A percentile compares a stretch with the other conserved stretches of the same genome.
Evolutionary conservation across 164 flowering plant species (phyloP).

Genomic region (Liquidambar formosana): DNA sequence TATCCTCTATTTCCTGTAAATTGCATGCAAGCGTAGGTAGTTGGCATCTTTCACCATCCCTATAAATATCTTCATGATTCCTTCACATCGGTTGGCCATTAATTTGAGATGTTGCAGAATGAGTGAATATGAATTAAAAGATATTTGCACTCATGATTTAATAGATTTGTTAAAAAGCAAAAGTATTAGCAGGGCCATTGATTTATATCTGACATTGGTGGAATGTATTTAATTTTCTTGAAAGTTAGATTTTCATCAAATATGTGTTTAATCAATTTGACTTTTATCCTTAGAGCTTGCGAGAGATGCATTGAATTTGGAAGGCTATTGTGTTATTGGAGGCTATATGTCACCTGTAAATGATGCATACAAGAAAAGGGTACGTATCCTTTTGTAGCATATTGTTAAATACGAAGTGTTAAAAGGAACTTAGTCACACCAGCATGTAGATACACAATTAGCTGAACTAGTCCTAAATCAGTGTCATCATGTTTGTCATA

Average conservation of each 20-base stretch:
- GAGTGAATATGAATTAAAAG: neutral
- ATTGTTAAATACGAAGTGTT: too few relatives aligned
- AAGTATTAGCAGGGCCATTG: neutral
- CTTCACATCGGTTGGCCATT: neutral
- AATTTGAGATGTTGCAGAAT: neutral
- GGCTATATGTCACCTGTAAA: constrained; percentile 95
- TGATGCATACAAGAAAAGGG: constrained; percentile 86
- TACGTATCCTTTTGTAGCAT: constrained; percentile 20
- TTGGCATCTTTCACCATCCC: too few relatives aligned
- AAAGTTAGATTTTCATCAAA: neutral
- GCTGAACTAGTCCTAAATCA: too few relatives aligned
- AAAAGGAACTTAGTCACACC: too few relatives aligned
- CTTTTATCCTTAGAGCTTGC: constrained; percentile 69
- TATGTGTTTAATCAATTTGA: constrained; percentile 2
- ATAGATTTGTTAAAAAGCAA: neutral
- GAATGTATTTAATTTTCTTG: too few relatives aligned
- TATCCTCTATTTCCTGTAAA: too few relatives aligned
- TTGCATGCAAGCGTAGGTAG: too few relatives aligned
- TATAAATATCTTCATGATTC: neutral
- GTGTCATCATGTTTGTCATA: too few relatives aligned
- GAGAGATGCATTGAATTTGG: constrained; percentile 71
- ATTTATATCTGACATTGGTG: neutral
- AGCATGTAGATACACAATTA: too few relatives aligned
- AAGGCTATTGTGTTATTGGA: constrained; percentile 73
- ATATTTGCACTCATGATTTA: neutral